Conservation (phyloP, 164 flowering plant genomes). For the Stephania cephalantha region DNA sequence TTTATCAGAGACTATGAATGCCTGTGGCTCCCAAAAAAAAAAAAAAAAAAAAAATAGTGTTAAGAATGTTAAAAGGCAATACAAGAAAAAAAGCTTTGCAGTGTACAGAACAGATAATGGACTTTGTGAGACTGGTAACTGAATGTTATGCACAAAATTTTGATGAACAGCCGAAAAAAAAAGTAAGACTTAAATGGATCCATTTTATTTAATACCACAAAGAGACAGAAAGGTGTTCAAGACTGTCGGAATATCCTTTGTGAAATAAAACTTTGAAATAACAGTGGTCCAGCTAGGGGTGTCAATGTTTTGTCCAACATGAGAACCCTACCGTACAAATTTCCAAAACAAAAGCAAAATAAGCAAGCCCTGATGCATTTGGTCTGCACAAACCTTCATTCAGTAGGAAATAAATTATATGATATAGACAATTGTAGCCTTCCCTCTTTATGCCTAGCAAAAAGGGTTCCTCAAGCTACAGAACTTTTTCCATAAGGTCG, state of each 20-base stretch:
- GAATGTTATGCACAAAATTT: neutral
- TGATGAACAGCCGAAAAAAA: neutral
- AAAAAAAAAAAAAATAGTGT: constrained; percentile 2
- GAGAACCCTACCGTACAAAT: too few species aligned
- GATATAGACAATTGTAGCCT: too few species aligned
- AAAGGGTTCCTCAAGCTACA: too few species aligned
- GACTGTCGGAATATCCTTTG: neutral
- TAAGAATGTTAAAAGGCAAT: neutral
- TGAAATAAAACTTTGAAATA: neutral
- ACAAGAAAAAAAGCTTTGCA: neutral
- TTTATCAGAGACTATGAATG: constrained; percentile 19
- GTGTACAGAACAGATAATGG: neutral
- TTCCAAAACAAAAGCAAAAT: too few species aligned
- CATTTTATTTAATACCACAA: neutral
- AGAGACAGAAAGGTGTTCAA: neutral
- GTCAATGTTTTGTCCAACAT: too few species aligned
- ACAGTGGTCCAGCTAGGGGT: neutral
- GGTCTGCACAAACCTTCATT: too few species aligned
- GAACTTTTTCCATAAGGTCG: too few species aligned
- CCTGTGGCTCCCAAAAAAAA: constrained; percentile 16
- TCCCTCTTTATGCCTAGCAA: too few species aligned
- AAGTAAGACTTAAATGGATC: neutral
- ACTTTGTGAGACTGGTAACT: neutral
- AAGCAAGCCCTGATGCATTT: too few species aligned
- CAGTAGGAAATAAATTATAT: too few species aligned